Evolutionary conservation across 306 rosid species (phyloP).

Genomic region (Vigna reflexopilosa): DNA sequence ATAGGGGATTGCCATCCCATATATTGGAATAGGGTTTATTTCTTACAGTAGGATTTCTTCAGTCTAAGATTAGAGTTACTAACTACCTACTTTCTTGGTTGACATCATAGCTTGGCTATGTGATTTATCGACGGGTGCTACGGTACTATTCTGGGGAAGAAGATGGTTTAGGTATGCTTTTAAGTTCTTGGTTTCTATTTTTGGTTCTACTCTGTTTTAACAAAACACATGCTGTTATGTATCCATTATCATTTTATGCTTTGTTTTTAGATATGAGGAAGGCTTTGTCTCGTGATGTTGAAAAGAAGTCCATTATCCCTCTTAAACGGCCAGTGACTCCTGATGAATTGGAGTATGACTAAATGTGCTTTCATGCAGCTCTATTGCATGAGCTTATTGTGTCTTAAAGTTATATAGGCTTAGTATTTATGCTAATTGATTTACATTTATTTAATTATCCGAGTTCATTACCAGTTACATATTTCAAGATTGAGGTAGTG

Average conservation of each 20-base stretch:
- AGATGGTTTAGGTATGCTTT: constrained; percentile 88
- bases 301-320: constrained; percentile 90
- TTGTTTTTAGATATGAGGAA: constrained; percentile 91
- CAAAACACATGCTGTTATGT: constrained; percentile 22
- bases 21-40: constrained; percentile 31
- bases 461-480: not conserved
- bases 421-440: constrained; percentile 30
- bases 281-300: constrained; percentile 93
- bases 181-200: constrained; percentile 20
- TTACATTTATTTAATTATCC: constrained; percentile 17
- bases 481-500: constrained; percentile 9
- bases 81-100: constrained; percentile 23
- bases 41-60: constrained; percentile 23
- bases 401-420: constrained; percentile 30
- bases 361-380: constrained; percentile 44
- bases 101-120: constrained; percentile 82
- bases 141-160: constrained; percentile 98
- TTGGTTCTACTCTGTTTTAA: constrained; percentile 16
- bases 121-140: constrained; percentile 93
- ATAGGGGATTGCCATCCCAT: not conserved
- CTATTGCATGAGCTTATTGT: constrained; percentile 38
- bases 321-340: constrained; percentile 96
- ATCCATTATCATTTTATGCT: constrained; percentile 31
- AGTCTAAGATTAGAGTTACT: constrained; percentile 38
- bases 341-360: constrained; percentile 96